These are phyloP conservation scores for Vaccinium corymbosum DNA, from an alignment of 148 eudicot species.

Conservation along the genomic window DNA sequence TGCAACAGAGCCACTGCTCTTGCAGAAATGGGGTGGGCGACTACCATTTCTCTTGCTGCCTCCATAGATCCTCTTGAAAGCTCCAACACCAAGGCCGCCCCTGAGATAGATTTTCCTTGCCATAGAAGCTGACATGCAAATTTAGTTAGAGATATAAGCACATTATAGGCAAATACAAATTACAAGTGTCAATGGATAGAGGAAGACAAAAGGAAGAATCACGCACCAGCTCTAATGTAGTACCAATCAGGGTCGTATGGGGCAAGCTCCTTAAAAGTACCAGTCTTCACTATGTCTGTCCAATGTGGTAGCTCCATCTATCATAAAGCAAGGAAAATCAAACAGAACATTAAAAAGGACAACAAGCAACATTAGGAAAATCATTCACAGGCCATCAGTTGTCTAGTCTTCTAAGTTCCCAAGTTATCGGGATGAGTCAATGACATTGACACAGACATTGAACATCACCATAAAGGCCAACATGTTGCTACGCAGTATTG, in stretches of 20 bases:
- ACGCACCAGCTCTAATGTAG: slow-evolving; percentile 34
- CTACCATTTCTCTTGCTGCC: slow-evolving; percentile 17
- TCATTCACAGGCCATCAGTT: not conserved
- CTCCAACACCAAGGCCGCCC: slow-evolving; percentile 76
- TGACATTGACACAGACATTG: not conserved
- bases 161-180: not conserved
- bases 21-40: slow-evolving; percentile 76
- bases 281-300: slow-evolving; percentile 39
- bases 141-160: not conserved
- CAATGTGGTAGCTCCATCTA: slow-evolving; percentile 45
- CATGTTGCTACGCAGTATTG: not conserved
- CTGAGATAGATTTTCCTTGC: slow-evolving; percentile 83
- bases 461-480: not conserved
- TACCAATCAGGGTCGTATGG: slow-evolving; percentile 47
- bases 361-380: not conserved
- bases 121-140: slow-evolving; percentile 54
- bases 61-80: too few species aligned
- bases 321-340: not conserved
- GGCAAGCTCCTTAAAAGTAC: slow-evolving; percentile 38
- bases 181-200: not conserved
- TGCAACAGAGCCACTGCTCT: slow-evolving; percentile 77
- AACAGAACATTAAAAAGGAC: not conserved
- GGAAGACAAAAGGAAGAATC: not conserved
- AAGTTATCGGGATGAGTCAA: not conserved
- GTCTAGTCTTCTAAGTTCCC: not conserved